Base-by-base conservation (phyloP, 148 eudicot species). In the Diospyros kaki region DNA sequence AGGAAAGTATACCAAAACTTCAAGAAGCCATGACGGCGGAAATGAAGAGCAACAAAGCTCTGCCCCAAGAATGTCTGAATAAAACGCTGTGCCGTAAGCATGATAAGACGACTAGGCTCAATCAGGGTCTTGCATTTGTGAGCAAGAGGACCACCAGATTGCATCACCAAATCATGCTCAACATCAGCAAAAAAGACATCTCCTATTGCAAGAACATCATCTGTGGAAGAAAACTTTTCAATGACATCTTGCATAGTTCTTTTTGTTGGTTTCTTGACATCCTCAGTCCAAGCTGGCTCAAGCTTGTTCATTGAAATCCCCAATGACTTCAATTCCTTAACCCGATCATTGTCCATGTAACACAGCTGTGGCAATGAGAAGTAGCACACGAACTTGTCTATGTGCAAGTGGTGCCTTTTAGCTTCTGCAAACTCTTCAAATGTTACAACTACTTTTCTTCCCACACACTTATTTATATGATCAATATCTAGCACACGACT, bases 131-230 rank as follows among this genome's bases (percentile, higher is more conserved):
- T 88, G 66, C 99, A 95, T 71, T 80, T 79, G 77, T 95, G 99
- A 70, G 94, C 93, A 81, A 95, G 86, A n/a, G 99, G 99, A 72
- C 99, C 99, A 43, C 99, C 94, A 0, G 98, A 93, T 78, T 93
- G 99, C 94, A 89, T 86, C 82, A 89, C 94, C 99, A 96, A 89
- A 14, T 89, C 97, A 62, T 79, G 86, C 64, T 93, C 98, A 71
- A 95, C 88, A 74, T 89, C 87, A 62, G 99, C 99, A 84, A 90
- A 95, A 78, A 88, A 95, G 59, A 95, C 92, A 83, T 95, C 99
- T 54, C 99, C 98, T 60, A 95, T 89, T 4, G 98, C 99, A 76
- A 95, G 78, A 75, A 93, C 98, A 67, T 85, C 86, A 42, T 87
- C 94, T 73, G 89, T 79, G 18, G 93, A 90, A 61, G 90, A 83